A percentile compares a stretch with the other conserved stretches of the same genome.
phyloP scores from a whole-genome alignment of 257 asterid species.

The Ajuga chamaepitys region DNA sequence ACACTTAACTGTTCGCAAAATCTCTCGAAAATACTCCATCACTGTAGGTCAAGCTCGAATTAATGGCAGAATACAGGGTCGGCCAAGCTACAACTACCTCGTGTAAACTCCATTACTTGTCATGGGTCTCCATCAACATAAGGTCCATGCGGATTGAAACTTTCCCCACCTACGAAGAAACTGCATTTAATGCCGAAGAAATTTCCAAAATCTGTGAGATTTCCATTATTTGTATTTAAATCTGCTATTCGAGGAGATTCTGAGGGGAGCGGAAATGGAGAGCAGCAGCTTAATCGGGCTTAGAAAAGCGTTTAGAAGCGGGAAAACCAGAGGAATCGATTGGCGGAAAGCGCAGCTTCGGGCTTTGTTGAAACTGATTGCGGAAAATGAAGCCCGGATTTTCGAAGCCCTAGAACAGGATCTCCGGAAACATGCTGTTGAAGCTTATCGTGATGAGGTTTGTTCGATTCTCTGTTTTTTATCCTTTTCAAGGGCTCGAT shows the following conservation, averaged over 20 bases:
- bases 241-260: background rate
- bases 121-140: background rate
- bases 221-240: background rate
- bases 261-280: slow-evolving; percentile 19
- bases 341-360: slow-evolving; percentile 85
- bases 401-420: slow-evolving; percentile 64
- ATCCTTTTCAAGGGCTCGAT: background rate
- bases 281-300: slow-evolving; percentile 28
- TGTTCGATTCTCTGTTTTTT: background rate
- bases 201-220: background rate
- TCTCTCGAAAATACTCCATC: too few species aligned
- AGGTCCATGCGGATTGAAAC: background rate
- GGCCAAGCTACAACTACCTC: background rate
- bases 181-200: slow-evolving; percentile 3
- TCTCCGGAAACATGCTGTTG: slow-evolving; percentile 83
- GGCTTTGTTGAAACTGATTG: slow-evolving; percentile 47
- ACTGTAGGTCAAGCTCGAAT: too few species aligned
- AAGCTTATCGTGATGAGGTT: slow-evolving; percentile 90
- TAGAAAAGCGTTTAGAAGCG: slow-evolving; percentile 44
- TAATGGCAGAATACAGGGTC: background rate
- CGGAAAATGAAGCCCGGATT: slow-evolving; percentile 58
- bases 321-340: slow-evolving; percentile 53
- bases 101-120: background rate
- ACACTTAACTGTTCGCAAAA: too few species aligned
- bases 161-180: background rate